Evolutionary conservation across 805 yeast species (phyloP).

Genomic region (Candida alai): DNA sequence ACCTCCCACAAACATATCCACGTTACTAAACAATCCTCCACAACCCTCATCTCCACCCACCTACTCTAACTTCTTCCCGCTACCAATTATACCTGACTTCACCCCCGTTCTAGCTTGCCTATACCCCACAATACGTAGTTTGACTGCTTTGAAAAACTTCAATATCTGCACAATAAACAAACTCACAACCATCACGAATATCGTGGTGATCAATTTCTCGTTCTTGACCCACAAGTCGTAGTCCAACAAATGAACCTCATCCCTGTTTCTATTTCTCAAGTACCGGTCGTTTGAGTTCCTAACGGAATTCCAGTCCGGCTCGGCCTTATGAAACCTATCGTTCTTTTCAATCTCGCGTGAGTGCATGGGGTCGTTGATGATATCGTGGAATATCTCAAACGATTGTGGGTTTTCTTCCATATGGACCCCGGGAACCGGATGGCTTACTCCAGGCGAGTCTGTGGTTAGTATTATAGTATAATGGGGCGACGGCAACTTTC

Average conservation of each 20-base stretch:
- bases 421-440: constrained; percentile 29
- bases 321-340: constrained; percentile 29
- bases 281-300: constrained; percentile 29
- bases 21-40: not conserved
- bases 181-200: constrained; percentile 23
- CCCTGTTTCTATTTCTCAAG: constrained; percentile 24
- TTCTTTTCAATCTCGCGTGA: constrained; percentile 54
- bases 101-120: constrained; percentile 5
- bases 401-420: constrained; percentile 28
- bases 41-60: not conserved
- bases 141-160: constrained; percentile 6
- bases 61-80: constrained; percentile 2
- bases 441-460: constrained; percentile 16
- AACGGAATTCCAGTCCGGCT: constrained; percentile 24
- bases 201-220: constrained; percentile 42
- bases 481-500: constrained; percentile 72
- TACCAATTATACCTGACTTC: constrained; percentile 1
- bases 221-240: constrained; percentile 47
- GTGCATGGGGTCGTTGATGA: constrained; percentile 50
- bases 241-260: constrained; percentile 40
- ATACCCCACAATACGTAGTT: constrained; percentile 3
- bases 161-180: constrained; percentile 8
- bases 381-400: constrained; percentile 51
- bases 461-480: constrained; percentile 56
- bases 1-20: no score